phyloP scores from a whole-genome alignment of 2,329 filamentous ascomycete genomes.

The Aspergillus caelatus region DNA sequence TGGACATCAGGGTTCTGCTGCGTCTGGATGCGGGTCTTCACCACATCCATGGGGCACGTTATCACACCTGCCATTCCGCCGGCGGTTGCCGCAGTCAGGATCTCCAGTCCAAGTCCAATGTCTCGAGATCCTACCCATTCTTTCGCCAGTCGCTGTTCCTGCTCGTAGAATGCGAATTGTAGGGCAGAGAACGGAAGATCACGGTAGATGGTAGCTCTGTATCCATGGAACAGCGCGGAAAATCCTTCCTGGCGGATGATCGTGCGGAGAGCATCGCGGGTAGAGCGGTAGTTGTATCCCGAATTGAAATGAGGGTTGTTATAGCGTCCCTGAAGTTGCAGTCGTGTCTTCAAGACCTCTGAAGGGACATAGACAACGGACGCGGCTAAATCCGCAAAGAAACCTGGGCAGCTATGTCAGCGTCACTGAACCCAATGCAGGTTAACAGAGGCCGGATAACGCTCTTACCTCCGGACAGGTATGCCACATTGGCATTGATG shows the following conservation, averaged over 20 bases:
- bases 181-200: conserved; percentile 95
- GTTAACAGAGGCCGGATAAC: conserved; percentile 19
- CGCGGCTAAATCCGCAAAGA: conserved; percentile 87
- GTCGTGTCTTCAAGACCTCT: conserved; percentile 94
- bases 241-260: conserved; percentile 83
- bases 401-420: conserved; percentile 58
- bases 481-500: conserved; percentile 79
- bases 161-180: conserved; percentile 98
- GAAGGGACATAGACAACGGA: conserved; percentile 95
- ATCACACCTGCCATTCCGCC: conserved; percentile 92
- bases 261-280: conserved; percentile 78
- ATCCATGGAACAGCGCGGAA: conserved; percentile 89
- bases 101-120: conserved; percentile 82
- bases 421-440: not conserved
- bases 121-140: conserved; percentile 77
- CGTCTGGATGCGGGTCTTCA: conserved; percentile 95
- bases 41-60: conserved; percentile 94
- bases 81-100: conserved; percentile 84
- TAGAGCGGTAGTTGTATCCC: conserved; percentile 93
- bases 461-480: conserved; percentile 75
- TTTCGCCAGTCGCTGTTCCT: conserved; percentile 81
- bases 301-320: conserved; percentile 94
- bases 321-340: conserved; percentile 91
- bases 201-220: conserved; percentile 90
- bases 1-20: conserved; percentile 67